Evolutionary conservation across 2,329 filamentous ascomycete species (phyloP).

Genomic region (Dichotomopilus funicola): DNA sequence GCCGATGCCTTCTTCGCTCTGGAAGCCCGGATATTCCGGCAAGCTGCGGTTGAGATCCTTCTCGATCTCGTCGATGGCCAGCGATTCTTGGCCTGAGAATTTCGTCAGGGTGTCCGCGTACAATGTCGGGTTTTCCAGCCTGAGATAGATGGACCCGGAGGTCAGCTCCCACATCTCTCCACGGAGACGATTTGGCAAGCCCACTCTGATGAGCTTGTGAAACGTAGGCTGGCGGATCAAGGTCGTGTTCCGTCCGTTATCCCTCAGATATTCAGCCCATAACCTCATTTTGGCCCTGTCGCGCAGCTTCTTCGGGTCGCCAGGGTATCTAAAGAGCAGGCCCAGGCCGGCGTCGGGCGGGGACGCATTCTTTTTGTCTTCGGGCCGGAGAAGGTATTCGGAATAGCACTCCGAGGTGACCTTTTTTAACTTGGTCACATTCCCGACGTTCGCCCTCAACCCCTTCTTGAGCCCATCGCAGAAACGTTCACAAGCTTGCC

Average conservation of each 20-base stretch:
- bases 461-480: slow-evolving; percentile 93
- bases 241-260: slow-evolving; percentile 90
- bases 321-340: slow-evolving; percentile 88
- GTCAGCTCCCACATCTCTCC: slow-evolving; percentile 96
- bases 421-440: slow-evolving; percentile 74
- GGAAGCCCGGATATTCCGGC: slow-evolving; percentile 95
- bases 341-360: slow-evolving; percentile 91
- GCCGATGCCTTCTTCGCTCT: slow-evolving; percentile 90
- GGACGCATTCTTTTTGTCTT: slow-evolving; percentile 54
- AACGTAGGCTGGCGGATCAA: slow-evolving; percentile 94
- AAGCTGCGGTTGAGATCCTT: slow-evolving; percentile 95
- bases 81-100: slow-evolving; percentile 76
- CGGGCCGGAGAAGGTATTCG: slow-evolving; percentile 65
- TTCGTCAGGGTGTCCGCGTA: slow-evolving; percentile 81
- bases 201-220: slow-evolving; percentile 93
- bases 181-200: slow-evolving; percentile 82
- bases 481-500: slow-evolving; percentile 87
- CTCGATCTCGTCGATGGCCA: slow-evolving; percentile 98
- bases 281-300: slow-evolving; percentile 96
- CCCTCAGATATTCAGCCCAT: slow-evolving; percentile 93
- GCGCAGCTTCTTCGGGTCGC: slow-evolving; percentile 86
- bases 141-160: slow-evolving; percentile 82
- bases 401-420: slow-evolving; percentile 86
- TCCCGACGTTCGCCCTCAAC: slow-evolving; percentile 77
- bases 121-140: slow-evolving; percentile 76